Conservation (phyloP, 2,329 filamentous ascomycete genomes). For the Colletotrichum aenigma region DNA sequence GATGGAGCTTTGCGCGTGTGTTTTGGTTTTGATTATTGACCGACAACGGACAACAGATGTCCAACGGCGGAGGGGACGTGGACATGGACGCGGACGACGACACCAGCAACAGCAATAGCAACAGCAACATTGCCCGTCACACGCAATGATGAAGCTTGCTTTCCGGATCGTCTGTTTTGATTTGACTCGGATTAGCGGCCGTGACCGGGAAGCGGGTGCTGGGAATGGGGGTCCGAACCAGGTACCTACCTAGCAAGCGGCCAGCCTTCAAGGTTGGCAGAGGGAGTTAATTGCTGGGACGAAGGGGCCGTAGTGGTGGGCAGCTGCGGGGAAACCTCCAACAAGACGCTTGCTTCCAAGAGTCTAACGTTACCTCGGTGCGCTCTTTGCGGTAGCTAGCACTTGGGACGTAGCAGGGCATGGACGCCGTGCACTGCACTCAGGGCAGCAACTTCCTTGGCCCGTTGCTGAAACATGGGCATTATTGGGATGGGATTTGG, state of each 20-base stretch:
- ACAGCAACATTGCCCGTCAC: not conserved
- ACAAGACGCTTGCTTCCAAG: not conserved
- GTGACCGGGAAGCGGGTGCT: not conserved
- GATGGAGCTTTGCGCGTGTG: not conserved
- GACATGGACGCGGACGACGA: conserved; percentile 25
- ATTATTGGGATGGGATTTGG: not conserved
- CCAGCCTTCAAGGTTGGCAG: not conserved
- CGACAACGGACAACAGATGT: not conserved
- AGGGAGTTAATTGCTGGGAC: conserved; percentile 3
- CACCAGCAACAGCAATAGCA: not conserved
- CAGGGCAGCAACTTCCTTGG: not conserved
- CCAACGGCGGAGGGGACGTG: not conserved
- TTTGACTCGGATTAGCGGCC: conserved; percentile 8
- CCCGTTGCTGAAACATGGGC: not conserved
- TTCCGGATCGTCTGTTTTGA: conserved; percentile 1
- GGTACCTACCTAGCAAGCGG: not conserved
- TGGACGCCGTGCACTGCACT: not conserved
- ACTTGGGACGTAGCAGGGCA: not conserved
- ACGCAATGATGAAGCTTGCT: conserved; percentile 6
- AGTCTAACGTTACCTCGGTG: not conserved
- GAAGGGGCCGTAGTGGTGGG: not conserved
- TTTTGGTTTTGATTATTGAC: not conserved
- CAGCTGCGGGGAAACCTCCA: conserved; percentile 4
- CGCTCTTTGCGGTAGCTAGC: not conserved
- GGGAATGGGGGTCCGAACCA: not conserved